Evolutionary conservation across 352 stramenopile species (phyloP), one percentile per base, ranked within the genome.

Genomic region (Globisporangium camurandrum): DNA sequence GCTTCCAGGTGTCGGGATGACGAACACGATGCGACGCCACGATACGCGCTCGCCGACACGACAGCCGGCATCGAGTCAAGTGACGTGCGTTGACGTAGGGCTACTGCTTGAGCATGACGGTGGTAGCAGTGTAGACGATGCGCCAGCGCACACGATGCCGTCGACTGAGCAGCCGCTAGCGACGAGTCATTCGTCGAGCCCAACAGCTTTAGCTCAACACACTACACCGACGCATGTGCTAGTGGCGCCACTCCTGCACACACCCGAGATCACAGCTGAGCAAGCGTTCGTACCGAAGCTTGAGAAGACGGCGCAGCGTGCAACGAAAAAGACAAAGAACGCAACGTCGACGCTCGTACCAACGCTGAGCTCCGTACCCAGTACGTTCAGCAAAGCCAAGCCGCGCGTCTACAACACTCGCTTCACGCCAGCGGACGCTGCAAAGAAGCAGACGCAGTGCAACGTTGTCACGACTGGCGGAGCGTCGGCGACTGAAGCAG

Each of bases 371-470:
- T 79, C 74, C 14, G 56, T 86, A 4, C 72, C 68, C n/a, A 85
- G 77, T 38, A 70, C 65, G 55, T 88, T 88, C 46, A 61, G 64
- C 24, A 64, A 72, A 41, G 59, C 66, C 11, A 84, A 75, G 24
- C 74, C 77, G 26, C 66, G 62, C 14, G 40, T 86, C 0, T 88
- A 88, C 49, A 62, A 67, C 20, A 72, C 34, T 37, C 45, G 34
- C 24, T 62, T 67, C 8, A 67, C 59, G 46, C 59, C 65, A 24
- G 43, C 61, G 4, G 41, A 75, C 22, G 59, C 67, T 1, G 38
- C 58, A 14, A 46, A 46, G 26, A 56, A 61, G 1, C 64, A 80
- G 49, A 60, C 54, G 41, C 55, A 57, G 1, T 84, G 69, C 26
- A 55, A 66, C 19, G 61, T 88, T 7, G 64, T 88, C 30, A 64